Percentiles rank a stretch among this genome's conserved stretches.
phyloP scores from a whole-genome alignment of 2,329 filamentous ascomycete species.

The Teratosphaeria gauchensis region DNA sequence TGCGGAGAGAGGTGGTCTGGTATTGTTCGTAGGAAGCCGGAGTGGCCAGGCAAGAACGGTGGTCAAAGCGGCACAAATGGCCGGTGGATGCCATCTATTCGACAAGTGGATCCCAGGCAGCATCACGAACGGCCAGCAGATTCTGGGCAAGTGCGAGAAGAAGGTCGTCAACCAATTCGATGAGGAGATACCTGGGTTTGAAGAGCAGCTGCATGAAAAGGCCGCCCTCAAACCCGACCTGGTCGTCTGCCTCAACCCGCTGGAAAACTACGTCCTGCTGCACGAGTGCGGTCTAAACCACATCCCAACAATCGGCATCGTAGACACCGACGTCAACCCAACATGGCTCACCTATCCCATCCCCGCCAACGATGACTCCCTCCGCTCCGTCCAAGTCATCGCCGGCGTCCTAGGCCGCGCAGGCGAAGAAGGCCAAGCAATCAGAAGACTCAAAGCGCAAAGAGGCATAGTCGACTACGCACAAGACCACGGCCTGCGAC shows the following conservation, averaged over 20 bases:
- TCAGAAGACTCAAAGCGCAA: constrained; percentile 54
- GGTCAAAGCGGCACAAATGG: constrained; percentile 67
- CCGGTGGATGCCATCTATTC: constrained; percentile 78
- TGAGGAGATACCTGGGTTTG: constrained; percentile 52
- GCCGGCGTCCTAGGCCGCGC: constrained; percentile 78
- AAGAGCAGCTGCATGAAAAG: constrained; percentile 52
- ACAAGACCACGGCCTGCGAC: constrained; percentile 24
- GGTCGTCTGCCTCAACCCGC: constrained; percentile 82
- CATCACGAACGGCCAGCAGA: constrained; percentile 87
- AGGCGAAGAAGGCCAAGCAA: constrained; percentile 61
- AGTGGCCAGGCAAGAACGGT: constrained; percentile 72
- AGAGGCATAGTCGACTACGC: constrained; percentile 53
- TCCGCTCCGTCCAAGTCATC: constrained; percentile 72
- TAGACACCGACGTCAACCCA: constrained; percentile 88
- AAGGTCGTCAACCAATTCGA: constrained; percentile 74
- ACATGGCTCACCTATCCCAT: constrained; percentile 95
- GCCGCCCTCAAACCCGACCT: constrained; percentile 73
- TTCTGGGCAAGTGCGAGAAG: constrained; percentile 59
- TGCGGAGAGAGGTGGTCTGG: constrained; percentile 67
- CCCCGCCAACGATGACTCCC: constrained; percentile 91
- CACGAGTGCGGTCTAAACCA: constrained; percentile 83
- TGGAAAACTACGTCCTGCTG: constrained; percentile 83
- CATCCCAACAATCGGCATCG: constrained; percentile 87
- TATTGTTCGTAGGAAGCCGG: constrained; percentile 84
- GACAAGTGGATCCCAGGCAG: constrained; percentile 85